Evolutionary conservation across 1,284 basidiomycete species (phyloP), one percentile per base, ranked within the genome.

Genomic region (Quambalaria eucalypti): DNA sequence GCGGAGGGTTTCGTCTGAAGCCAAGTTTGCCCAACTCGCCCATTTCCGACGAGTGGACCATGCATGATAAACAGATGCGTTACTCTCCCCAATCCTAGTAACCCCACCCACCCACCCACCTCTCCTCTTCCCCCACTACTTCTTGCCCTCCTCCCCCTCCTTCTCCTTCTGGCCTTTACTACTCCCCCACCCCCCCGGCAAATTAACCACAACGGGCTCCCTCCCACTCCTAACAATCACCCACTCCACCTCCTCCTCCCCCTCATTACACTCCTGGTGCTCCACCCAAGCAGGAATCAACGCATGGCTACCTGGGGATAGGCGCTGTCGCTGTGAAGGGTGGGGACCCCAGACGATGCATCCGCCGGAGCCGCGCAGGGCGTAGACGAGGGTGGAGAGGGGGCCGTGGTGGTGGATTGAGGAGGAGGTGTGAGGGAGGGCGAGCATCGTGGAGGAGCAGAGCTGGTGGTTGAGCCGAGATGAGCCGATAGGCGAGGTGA

Each of bases 361-460:
- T 3, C 36, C 36, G 7, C 52, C 52, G 23, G 12, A 36, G 6
- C 52, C 52, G 6, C 26, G 36, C 4, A 54, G 26, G 10, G 52
- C 49, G 39, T 54, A 54, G 26, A 54, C 52, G 38, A 54, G 9
- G 5, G 52, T 54, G 29, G 54, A 51, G 28, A 23, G n/a, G 16
- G 25, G 51, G 23, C 52, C 52, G 39, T 54, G 52, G 28, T 54
- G 52, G 39, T 54, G 52, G 31, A 54, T 50, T 6, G 49, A 51
- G 21, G 46, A 50, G 10, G 50, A 52, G 46, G 38, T 54, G n/a
- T 54, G 48, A 7, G 52, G 52, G 16, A 54, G 28, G 7, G 50
- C 48, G 19, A 49, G 46, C 52, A 54, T 54, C 16, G 33, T 14
- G 50, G 50, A 47, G 31, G 31, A 19, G 50, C 36, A 51, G 31